phyloP scores from a whole-genome alignment of 345 rosid genomes.

The Arabidopsis thaliana region TAIR10.1 NC_003071.7:10081001-10081500 shows the following conservation, averaged over 20 bases:
- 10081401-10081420: neutral
- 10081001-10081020: constrained; percentile 35
- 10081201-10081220: neutral
- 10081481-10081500: constrained; percentile 39
- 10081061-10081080: constrained; percentile 29
- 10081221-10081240: neutral
- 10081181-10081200: no score
- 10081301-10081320: neutral
- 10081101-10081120: neutral
- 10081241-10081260: neutral
- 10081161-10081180: neutral
- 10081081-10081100: constrained; percentile 1
- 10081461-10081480: constrained; percentile 20
- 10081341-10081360: no score
- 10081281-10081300: neutral
- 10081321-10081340: neutral
- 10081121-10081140: neutral
- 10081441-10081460: neutral
- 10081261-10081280: neutral
- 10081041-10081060: neutral
- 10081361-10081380: neutral
- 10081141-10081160: neutral
- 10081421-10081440: neutral
- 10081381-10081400: neutral
- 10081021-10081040: constrained; percentile 34